Conservation (phyloP, 371 early-diverging fungal species). For the Paraphysoderma sedebokerense region DNA sequence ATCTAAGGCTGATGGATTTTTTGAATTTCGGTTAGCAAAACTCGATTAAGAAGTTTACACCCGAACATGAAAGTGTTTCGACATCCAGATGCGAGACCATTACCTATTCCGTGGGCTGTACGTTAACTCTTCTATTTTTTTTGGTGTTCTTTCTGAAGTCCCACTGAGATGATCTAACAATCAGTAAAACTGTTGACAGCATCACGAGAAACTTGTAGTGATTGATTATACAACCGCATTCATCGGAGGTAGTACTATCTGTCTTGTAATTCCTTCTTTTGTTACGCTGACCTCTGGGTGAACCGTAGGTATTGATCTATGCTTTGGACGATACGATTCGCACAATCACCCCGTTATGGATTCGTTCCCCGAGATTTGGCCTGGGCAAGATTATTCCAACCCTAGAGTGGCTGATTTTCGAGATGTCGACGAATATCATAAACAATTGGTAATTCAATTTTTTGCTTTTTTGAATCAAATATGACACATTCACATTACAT, state of each 20-base stretch:
- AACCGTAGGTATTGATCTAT: slow-evolving; percentile 35
- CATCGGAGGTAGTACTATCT: no score
- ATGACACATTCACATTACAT: neutral
- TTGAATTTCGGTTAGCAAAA: no score
- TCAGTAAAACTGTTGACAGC: no score
- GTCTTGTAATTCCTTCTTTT: slow-evolving; percentile 23
- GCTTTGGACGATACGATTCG: slow-evolving; percentile 81
- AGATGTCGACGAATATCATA: slow-evolving; percentile 36
- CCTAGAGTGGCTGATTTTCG: slow-evolving; percentile 79
- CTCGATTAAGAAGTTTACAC: slow-evolving; percentile 53
- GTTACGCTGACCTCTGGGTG: neutral
- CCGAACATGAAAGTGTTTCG: slow-evolving; percentile 47
- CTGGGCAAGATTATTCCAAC: slow-evolving; percentile 83
- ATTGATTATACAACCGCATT: slow-evolving; percentile 71
- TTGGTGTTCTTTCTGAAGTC: no score
- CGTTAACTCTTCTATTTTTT: no score
- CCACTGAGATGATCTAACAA: no score
- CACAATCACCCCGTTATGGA: slow-evolving; percentile 64
- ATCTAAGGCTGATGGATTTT: no score
- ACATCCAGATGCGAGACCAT: slow-evolving; percentile 56
- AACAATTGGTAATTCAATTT: slow-evolving; percentile 22
- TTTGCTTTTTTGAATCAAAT: neutral
- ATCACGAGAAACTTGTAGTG: slow-evolving; percentile 78
- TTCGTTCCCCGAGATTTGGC: slow-evolving; percentile 35
- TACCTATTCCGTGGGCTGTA: slow-evolving; percentile 57